Evolutionary conservation across 257 asterid species (phyloP), one percentile per base, ranked within the genome.

Genomic region (Rauvolfia tetraphylla): DNA sequence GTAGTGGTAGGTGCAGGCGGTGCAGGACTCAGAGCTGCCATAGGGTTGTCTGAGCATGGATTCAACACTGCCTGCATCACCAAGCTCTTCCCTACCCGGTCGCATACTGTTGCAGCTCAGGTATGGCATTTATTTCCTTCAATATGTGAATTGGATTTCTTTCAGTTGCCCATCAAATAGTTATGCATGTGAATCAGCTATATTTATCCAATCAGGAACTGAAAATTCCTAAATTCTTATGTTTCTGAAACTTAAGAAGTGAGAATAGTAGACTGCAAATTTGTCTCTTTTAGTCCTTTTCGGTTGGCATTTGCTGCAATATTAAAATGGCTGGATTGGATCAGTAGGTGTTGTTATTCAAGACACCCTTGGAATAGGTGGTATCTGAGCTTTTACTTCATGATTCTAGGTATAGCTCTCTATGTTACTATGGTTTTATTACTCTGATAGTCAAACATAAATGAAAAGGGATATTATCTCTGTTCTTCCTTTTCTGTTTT

Each of bases 1-100:
- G 96, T 95, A 63, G 99, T 95, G 75, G 98, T 95, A 18, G 99
- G 99, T 3, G 99, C 99, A 3, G 99, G 99, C 10, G 99, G 99
- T 17, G 99, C 99, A 7, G 99, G 99, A 63, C 92, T 95, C 70
- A 86, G 99, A 79, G 99, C 99, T 0, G 99, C 99, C 7, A 95
- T 95, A 67, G 99, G 99, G 70, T 86, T 95, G 72, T 95, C 99
- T 0, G 99, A 93, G 93, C 97, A 93, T 82, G 98, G 99, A 75
- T 95, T 95, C 88, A 92, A 95, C 77, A 95, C 99, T 38, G 99
- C 99, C 80, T 95, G 99, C 85, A 91, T 95, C 73, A 95, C 99
- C 75, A 95, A 95, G 86, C 94, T 95, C 39, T 95, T 95, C 73
- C 99, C 99, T 56, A 95, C 99, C 75, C 98, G 99, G 41, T 95